These are phyloP conservation scores for Apiotrichum gamsii DNA, from an alignment of 1,284 basidiomycete species.

Conservation along the genomic window DNA sequence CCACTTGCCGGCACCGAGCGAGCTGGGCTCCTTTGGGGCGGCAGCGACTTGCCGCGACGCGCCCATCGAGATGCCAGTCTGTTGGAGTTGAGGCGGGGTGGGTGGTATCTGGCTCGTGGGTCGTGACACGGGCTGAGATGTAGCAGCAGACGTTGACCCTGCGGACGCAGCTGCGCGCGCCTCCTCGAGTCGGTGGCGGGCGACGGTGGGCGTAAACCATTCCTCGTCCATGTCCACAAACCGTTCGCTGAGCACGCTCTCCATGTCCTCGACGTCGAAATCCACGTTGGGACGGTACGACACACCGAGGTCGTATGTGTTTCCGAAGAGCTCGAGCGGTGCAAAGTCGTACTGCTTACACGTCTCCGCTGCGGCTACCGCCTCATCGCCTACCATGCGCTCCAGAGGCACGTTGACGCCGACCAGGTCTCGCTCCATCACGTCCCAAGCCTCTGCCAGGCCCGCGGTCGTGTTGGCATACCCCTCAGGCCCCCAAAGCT, in stretches of 20 bases:
- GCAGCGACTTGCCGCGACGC: neutral
- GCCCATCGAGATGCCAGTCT: neutral
- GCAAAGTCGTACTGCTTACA: conserved; percentile 31
- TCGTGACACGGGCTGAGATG: too few relatives aligned
- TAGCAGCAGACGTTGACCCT: too few relatives aligned
- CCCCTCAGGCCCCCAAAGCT: conserved; percentile 44
- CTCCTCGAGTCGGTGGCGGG: conserved; percentile 27
- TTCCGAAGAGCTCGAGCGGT: conserved; percentile 36
- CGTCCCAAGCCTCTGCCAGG: conserved; percentile 38
- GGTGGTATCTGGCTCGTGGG: too few relatives aligned
- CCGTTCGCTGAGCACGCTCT: conserved; percentile 41
- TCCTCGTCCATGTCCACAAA: conserved; percentile 46
- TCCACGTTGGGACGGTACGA: conserved; percentile 39
- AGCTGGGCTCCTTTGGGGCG: conserved; percentile 4
- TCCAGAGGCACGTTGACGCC: conserved; percentile 35
- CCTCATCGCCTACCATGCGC: conserved; percentile 19
- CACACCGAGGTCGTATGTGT: conserved; percentile 29
- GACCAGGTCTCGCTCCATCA: conserved; percentile 42
- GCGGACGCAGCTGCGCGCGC: conserved; percentile 4
- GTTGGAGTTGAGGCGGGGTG: too few relatives aligned
- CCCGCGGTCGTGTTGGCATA: conserved; percentile 25
- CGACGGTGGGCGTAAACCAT: conserved; percentile 47
- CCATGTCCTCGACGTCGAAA: conserved; percentile 42
- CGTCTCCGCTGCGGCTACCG: neutral
- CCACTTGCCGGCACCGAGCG: conserved; percentile 31